These are phyloP conservation scores for Penicillium sp. DNA, from an alignment of 2,329 filamentous ascomycete species.

Conservation along the genomic window DNA sequence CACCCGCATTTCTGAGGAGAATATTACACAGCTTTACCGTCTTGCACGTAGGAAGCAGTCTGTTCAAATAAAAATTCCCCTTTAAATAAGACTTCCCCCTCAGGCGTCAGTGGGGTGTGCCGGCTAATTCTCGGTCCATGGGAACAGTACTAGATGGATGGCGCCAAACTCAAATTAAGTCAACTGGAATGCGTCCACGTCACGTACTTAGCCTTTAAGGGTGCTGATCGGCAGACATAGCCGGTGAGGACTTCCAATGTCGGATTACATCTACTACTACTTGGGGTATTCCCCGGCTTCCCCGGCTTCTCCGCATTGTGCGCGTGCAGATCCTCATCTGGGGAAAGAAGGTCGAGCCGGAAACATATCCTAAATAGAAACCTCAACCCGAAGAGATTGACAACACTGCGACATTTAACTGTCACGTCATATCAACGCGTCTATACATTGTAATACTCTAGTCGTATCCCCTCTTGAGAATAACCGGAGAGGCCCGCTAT, in stretches of 20 bases:
- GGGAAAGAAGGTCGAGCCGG: not conserved
- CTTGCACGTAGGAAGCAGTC: not conserved
- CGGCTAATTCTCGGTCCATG: constrained; percentile 3
- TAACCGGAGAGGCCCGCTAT: no score
- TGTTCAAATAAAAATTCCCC: not conserved
- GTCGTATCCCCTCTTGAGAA: not conserved
- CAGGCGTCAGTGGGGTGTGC: not conserved
- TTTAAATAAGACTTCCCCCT: not conserved
- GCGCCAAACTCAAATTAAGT: not conserved
- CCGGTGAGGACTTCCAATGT: not conserved
- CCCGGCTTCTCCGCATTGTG: constrained; percentile 4
- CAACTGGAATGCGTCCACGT: not conserved
- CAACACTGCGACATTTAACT: no score
- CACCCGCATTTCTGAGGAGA: not conserved
- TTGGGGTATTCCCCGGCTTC: not conserved
- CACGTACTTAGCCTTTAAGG: not conserved
- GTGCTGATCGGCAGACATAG: not conserved
- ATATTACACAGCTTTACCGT: not conserved
- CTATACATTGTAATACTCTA: not conserved
- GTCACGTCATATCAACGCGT: not conserved
- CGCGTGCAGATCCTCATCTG: not conserved
- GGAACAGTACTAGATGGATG: not conserved
- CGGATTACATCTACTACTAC: not conserved
- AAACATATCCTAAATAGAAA: not conserved
- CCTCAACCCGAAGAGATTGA: not conserved